Percentiles rank a stretch among this genome's conserved stretches.
These are phyloP conservation scores for Penicillium sp. DNA, from an alignment of 2,329 filamentous ascomycete species.

Conservation along the genomic window DNA sequence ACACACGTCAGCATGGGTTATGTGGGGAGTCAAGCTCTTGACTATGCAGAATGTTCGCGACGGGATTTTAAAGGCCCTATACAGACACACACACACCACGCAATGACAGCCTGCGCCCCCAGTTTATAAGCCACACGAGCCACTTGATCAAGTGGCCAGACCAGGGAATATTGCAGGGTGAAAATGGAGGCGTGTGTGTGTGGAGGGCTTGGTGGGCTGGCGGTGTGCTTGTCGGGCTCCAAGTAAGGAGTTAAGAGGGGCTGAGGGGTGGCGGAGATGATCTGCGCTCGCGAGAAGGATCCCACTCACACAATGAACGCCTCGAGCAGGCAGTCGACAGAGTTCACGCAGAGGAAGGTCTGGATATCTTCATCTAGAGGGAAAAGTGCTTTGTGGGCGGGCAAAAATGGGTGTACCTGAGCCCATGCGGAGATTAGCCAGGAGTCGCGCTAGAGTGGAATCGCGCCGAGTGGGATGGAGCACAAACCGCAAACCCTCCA, in stretches of 20 bases:
- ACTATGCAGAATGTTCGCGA: constrained; percentile 4
- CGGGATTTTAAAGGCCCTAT: constrained; percentile 9
- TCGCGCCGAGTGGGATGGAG: constrained; percentile 27
- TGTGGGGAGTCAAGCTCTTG: constrained; percentile 6
- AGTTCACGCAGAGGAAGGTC: constrained; percentile 5
- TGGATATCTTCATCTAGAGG: constrained; percentile 18
- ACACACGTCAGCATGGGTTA: constrained; percentile 23
- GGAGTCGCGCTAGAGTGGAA: too few species aligned
- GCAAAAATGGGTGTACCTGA: constrained; percentile 20
- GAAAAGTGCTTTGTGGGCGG: constrained; percentile 6
- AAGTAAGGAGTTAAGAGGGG: constrained; percentile 36
- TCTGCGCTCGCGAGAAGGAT: constrained; percentile 23
- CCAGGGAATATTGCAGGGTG: constrained; percentile 4
- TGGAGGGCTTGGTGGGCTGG: constrained; percentile 20
- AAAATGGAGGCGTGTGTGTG: constrained; percentile 2
- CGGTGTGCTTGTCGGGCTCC: constrained; percentile 26
- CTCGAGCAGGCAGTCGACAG: constrained; percentile 26
- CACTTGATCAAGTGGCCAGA: constrained; percentile 10
- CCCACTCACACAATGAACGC: constrained; percentile 37
- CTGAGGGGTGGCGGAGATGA: constrained; percentile 32
- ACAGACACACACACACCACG: background rate
- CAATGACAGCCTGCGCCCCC: constrained; percentile 14
- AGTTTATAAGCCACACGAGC: background rate
- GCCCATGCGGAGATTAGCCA: constrained; percentile 33
- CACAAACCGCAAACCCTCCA: constrained; percentile 19